Evolutionary conservation across 176 grass and related monocot genomes (phyloP).

Genomic region (Bothriochloa decipiens): DNA sequence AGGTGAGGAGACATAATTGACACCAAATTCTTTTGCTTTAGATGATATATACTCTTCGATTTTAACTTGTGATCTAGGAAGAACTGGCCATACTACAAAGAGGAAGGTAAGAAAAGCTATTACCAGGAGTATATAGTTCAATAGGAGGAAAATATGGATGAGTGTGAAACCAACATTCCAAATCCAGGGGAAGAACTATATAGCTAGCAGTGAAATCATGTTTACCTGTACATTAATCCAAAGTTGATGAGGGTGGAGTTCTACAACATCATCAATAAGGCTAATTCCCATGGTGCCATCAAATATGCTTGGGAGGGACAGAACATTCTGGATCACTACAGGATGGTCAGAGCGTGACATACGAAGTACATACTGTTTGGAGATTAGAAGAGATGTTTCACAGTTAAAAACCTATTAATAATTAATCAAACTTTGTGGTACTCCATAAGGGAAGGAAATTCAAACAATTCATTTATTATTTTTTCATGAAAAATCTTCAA

Average conservation of each 20-base stretch:
- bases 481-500: slow-evolving; percentile 20
- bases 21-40: slow-evolving; percentile 38
- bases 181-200: neutral
- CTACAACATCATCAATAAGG: slow-evolving; percentile 63
- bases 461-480: neutral
- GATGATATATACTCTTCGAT: slow-evolving; percentile 52
- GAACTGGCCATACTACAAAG: slow-evolving; percentile 42
- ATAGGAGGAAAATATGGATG: neutral
- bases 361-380: slow-evolving; percentile 9
- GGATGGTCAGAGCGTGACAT: slow-evolving; percentile 33
- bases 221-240: slow-evolving; percentile 97
- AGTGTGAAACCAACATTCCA: slow-evolving; percentile 5
- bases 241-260: slow-evolving; percentile 54
- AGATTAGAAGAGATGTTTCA: slow-evolving; percentile 6
- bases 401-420: neutral
- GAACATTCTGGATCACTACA: slow-evolving; percentile 75
- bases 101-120: neutral
- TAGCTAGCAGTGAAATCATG: neutral
- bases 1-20: slow-evolving; percentile 83
- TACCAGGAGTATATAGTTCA: slow-evolving; percentile 3
- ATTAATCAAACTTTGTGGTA: neutral
- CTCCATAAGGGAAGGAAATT: neutral
- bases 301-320: slow-evolving; percentile 89
- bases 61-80: slow-evolving; percentile 64
- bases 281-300: slow-evolving; percentile 62